phyloP scores from a whole-genome alignment of 306 rosid species.

The Acacia crassicarpa region DNA sequence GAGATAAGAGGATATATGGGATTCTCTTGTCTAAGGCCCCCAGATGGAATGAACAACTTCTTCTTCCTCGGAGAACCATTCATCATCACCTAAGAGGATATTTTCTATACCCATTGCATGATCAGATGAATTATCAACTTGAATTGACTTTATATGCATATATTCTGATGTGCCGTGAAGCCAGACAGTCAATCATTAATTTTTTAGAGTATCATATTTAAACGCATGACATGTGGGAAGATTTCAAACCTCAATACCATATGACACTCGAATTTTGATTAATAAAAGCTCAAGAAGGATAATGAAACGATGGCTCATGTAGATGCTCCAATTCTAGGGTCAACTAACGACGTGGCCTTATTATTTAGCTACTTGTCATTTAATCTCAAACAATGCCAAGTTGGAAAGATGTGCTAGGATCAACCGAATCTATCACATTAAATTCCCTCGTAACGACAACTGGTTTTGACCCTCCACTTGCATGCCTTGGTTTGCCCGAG shows the following conservation, averaged over 20 bases:
- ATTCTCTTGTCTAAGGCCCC: too few relatives aligned
- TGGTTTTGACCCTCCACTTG: background rate
- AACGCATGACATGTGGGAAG: too few relatives aligned
- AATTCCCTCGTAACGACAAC: background rate
- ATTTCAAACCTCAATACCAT: too few relatives aligned
- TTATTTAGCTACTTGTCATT: background rate
- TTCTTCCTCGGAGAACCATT: too few relatives aligned
- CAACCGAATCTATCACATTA: background rate
- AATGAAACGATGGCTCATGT: background rate
- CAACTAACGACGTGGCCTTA: background rate
- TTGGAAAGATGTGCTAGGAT: background rate
- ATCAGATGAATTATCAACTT: too few relatives aligned
- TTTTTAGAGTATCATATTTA: too few relatives aligned
- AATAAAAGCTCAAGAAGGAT: background rate
- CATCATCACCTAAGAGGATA: too few relatives aligned
- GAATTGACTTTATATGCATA: background rate
- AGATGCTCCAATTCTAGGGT: background rate
- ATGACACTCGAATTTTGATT: too few relatives aligned
- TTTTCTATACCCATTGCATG: too few relatives aligned
- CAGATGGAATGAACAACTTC: too few relatives aligned
- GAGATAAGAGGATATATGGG: too few relatives aligned
- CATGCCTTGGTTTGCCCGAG: background rate
- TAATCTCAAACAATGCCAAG: background rate
- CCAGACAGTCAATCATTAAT: background rate
- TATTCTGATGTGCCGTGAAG: background rate